phyloP scores from a whole-genome alignment of 1,284 basidiomycete species.

The Pterulicium gracile region DNA sequence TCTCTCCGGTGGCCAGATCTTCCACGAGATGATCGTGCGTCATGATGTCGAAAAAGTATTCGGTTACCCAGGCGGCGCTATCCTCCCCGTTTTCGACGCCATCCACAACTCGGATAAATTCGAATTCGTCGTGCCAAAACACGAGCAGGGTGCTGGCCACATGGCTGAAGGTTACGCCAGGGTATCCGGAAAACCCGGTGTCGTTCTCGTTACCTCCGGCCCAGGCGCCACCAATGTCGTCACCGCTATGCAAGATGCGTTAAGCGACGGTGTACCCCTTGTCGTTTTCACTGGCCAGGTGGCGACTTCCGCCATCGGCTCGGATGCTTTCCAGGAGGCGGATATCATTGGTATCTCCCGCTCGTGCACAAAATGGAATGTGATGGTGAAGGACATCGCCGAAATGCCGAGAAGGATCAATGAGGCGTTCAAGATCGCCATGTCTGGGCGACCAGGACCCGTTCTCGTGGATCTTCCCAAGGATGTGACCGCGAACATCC shows the following conservation, averaged over 20 bases:
- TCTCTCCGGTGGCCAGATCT: conserved; percentile 93
- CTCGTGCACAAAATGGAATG: conserved; percentile 99
- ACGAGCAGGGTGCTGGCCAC: conserved; percentile 97
- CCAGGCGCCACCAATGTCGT: conserved; percentile 97
- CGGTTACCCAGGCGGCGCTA: conserved; percentile 96
- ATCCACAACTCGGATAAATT: conserved; percentile 96
- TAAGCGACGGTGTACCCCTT: conserved; percentile 90
- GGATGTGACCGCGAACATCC: conserved; percentile 90
- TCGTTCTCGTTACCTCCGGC: conserved; percentile 95
- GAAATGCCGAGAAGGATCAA: conserved; percentile 95
- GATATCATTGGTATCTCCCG: conserved; percentile 95
- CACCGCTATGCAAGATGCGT: conserved; percentile 96
- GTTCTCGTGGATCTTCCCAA: conserved; percentile 97
- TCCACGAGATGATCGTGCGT: conserved; percentile 99
- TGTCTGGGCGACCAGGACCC: conserved; percentile 91
- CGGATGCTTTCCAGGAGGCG: conserved; percentile 97
- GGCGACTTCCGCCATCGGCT: conserved; percentile 95
- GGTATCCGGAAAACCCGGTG: conserved; percentile 94
- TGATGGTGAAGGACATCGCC: conserved; percentile 97
- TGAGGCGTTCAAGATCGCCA: conserved; percentile 99
- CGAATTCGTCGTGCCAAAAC: conserved; percentile 90
- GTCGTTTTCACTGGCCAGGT: conserved; percentile 98
- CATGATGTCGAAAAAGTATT: conserved; percentile 96
- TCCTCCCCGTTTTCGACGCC: conserved; percentile 97
- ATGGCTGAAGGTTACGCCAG: conserved; percentile 99